Evolutionary conservation across 495 filamentous ascomycete genomes (phyloP).

Genomic region (Penicillium canescens): DNA sequence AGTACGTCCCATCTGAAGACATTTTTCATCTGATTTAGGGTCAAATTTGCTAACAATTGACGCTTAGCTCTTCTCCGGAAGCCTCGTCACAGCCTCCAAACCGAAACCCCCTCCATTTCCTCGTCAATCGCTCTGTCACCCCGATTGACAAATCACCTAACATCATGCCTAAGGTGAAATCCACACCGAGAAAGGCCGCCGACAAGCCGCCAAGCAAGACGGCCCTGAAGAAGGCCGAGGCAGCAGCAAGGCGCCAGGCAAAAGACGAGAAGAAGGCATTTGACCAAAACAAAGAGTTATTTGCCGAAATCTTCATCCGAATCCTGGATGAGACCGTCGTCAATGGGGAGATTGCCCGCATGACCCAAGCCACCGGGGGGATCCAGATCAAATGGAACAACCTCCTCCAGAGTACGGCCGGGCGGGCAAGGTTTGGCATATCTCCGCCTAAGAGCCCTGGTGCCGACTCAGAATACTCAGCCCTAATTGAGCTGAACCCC

Average conservation of each 20-base stretch:
- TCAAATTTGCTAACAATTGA: constrained; percentile 6
- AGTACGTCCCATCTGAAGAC: too few relatives aligned
- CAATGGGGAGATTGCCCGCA: constrained; percentile 55
- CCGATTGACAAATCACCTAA: constrained; percentile 5
- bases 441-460: neutral
- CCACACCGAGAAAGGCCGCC: constrained; percentile 13
- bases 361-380: constrained; percentile 70
- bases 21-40: neutral
- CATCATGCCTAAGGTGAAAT: constrained; percentile 7
- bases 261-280: constrained; percentile 61
- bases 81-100: constrained; percentile 14
- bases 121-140: neutral
- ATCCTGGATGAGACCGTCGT: constrained; percentile 73
- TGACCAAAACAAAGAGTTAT: constrained; percentile 58
- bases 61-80: constrained; percentile 15
- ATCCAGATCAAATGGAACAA: constrained; percentile 81
- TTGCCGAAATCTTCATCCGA: constrained; percentile 68
- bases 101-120: constrained; percentile 6
- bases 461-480: constrained; percentile 55
- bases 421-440: constrained; percentile 53
- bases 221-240: constrained; percentile 43
- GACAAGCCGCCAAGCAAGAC: constrained; percentile 43
- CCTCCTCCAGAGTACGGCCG: constrained; percentile 82
- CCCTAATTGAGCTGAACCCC: constrained; percentile 82
- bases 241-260: constrained; percentile 43